These are phyloP conservation scores for Carallia pectinifolia DNA, from an alignment of 345 rosid species.

Conservation along the genomic window DNA sequence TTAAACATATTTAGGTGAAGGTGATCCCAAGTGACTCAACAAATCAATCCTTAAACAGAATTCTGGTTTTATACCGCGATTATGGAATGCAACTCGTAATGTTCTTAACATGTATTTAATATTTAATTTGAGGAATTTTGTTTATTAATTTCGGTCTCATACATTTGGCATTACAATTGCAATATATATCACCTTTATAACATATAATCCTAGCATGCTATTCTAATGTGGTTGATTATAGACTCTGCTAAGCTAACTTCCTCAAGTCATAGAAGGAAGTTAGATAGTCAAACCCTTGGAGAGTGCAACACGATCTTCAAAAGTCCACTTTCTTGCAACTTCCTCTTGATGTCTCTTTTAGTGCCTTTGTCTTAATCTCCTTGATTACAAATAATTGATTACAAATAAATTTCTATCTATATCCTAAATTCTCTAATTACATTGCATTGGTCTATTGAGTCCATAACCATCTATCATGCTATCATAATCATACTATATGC, in stretches of 20 bases:
- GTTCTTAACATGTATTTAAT: neutral
- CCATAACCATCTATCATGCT: no score
- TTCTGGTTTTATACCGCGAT: neutral
- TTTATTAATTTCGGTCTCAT: neutral
- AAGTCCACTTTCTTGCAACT: neutral
- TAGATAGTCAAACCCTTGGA: neutral
- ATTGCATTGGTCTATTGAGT: no score
- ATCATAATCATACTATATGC: no score
- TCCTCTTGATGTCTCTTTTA: no score
- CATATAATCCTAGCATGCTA: neutral
- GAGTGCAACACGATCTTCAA: no score
- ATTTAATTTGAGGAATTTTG: neutral
- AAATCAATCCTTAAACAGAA: neutral
- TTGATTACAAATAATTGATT: no score
- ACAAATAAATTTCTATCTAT: no score
- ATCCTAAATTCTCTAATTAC: no score
- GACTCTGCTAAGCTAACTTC: neutral
- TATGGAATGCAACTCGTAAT: neutral
- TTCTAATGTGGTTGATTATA: no score
- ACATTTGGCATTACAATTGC: neutral
- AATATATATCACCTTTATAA: neutral
- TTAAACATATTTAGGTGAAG: neutral
- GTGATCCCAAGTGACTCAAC: neutral
- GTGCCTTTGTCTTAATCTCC: no score
- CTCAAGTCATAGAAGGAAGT: neutral